Conservation (phyloP, 1,284 basidiomycete genomes). For the Tranzscheliella williamsii region DNA sequence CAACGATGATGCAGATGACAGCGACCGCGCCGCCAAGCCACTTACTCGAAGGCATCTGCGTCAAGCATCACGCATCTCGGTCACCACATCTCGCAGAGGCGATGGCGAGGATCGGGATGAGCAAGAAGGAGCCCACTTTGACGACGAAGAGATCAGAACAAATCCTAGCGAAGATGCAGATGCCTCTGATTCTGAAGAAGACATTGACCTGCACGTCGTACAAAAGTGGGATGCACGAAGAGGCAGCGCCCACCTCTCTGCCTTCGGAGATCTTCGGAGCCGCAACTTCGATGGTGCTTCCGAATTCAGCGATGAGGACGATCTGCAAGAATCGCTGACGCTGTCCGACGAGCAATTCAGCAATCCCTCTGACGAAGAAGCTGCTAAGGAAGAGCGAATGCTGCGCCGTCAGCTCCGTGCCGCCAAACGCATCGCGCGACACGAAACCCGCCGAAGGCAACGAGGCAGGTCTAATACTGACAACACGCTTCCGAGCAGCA, state of each 20-base stretch:
- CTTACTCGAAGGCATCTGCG: slow-evolving; percentile 5
- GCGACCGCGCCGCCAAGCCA: not conserved
- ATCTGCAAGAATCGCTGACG: slow-evolving; percentile 24
- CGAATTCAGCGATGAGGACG: slow-evolving; percentile 10
- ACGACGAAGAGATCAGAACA: slow-evolving; percentile 35
- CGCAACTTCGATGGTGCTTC: slow-evolving; percentile 6
- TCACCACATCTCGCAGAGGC: slow-evolving; percentile 18
- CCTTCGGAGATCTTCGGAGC: slow-evolving; percentile 6
- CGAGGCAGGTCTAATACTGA: slow-evolving; percentile 30
- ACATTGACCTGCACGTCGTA: slow-evolving; percentile 13
- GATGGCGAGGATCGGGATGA: slow-evolving; percentile 16
- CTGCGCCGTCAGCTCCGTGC: slow-evolving; percentile 30
- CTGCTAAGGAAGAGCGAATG: slow-evolving; percentile 32
- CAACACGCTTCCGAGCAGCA: slow-evolving; percentile 48
- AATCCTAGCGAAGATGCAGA: slow-evolving; percentile 54
- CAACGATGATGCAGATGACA: slow-evolving; percentile 2
- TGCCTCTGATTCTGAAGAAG: slow-evolving; percentile 43
- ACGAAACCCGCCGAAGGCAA: slow-evolving; percentile 7
- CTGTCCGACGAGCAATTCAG: slow-evolving; percentile 45
- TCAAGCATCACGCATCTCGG: slow-evolving; percentile 26
- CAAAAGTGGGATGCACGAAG: slow-evolving; percentile 21
- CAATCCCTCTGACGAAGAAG: slow-evolving; percentile 55
- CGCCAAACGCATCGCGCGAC: slow-evolving; percentile 14
- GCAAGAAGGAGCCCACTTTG: slow-evolving; percentile 8
- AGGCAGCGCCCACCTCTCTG: slow-evolving; percentile 13